phyloP scores from a whole-genome alignment of 73 alveolate species.

The Blepharisma japonicum region DNA sequence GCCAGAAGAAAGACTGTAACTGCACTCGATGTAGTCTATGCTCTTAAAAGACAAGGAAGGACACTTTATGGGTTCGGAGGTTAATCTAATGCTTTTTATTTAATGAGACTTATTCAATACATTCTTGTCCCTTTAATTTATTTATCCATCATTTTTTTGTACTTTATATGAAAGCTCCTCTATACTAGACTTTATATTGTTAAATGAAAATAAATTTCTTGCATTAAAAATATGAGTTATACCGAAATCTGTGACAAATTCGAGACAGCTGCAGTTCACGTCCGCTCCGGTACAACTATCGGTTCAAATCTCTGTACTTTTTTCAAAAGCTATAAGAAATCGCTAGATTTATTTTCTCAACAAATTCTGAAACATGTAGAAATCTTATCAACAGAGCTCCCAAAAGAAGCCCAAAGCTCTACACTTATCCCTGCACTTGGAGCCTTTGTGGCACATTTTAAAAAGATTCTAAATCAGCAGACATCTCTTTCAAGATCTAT shows the following conservation, averaged over 20 bases:
- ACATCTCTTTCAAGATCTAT: not conserved
- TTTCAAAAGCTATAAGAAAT: not conserved
- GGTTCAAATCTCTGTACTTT: not conserved
- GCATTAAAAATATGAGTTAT: slow-evolving; percentile 11
- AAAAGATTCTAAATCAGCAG: not conserved
- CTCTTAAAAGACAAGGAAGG: no score
- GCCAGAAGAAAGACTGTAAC: slow-evolving; percentile 65
- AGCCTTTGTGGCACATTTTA: not conserved
- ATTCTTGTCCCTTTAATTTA: no score
- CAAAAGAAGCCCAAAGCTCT: not conserved
- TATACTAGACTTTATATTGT: no score
- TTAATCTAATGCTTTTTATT: no score
- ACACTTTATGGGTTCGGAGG: no score
- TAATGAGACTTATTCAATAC: no score
- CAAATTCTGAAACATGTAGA: not conserved
- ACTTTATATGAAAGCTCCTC: no score
- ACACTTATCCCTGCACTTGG: not conserved
- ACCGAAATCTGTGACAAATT: slow-evolving; percentile 27
- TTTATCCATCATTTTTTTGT: no score
- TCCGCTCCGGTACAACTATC: not conserved
- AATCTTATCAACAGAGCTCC: not conserved
- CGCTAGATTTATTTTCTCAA: not conserved
- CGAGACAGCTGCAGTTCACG: not conserved
- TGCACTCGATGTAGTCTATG: slow-evolving; percentile 69
- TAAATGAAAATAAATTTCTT: no score